These are phyloP conservation scores for Rhodomyrtus psidioides DNA, from an alignment of 441 rosid genomes.

Conservation along the genomic window DNA sequence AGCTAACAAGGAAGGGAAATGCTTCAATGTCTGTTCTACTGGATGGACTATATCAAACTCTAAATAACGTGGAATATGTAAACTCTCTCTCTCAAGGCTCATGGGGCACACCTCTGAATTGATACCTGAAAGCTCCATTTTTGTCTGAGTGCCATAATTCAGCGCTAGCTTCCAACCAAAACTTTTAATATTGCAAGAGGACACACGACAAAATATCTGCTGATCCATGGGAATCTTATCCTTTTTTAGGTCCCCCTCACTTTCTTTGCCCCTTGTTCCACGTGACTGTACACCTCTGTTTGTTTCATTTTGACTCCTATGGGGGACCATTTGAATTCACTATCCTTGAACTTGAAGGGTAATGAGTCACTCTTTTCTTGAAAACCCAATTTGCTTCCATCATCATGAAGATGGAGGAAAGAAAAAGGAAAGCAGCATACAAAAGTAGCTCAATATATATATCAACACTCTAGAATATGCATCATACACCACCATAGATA, in stretches of 20 bases:
- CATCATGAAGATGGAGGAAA: not conserved
- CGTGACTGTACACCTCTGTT: not conserved
- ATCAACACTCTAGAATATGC: conserved; percentile 11
- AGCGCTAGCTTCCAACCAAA: not conserved
- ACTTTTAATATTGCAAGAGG: not conserved
- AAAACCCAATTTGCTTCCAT: not conserved
- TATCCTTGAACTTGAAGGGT: no score
- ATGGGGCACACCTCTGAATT: not conserved
- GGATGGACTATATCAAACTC: not conserved
- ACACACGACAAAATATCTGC: not conserved
- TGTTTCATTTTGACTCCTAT: not conserved
- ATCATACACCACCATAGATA: conserved; percentile 19
- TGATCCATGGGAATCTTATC: conserved; percentile 6
- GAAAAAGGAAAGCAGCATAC: not conserved
- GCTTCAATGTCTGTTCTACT: not conserved
- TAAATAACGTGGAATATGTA: not conserved
- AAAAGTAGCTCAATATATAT: conserved; percentile 11
- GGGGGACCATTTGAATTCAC: not conserved
- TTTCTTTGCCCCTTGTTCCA: not conserved
- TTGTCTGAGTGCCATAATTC: not conserved
- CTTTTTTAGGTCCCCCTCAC: not conserved
- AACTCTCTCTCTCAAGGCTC: not conserved
- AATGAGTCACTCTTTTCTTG: not conserved
- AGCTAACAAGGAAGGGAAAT: not conserved
- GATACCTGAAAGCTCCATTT: not conserved